Conservation (phyloP, 768 basidiomycete species). For the Tulasnella sp. region DNA sequence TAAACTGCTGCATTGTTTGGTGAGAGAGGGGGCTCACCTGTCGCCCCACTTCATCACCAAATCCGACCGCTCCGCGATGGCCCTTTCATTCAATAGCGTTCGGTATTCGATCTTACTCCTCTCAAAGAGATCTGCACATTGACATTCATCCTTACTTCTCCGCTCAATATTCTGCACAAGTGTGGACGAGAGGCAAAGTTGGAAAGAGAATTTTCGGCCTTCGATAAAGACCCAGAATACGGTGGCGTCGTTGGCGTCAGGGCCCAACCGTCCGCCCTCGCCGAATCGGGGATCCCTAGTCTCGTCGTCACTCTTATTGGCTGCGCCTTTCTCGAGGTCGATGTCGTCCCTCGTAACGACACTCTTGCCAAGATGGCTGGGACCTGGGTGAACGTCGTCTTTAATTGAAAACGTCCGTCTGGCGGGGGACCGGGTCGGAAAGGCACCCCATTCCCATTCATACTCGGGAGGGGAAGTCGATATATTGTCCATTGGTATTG, state of each 20-base stretch:
- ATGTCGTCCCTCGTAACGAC: constrained; percentile 21
- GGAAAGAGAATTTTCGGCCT: constrained; percentile 48
- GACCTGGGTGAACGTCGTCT: background rate
- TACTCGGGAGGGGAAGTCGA: constrained; percentile 37
- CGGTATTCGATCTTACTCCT: constrained; percentile 51
- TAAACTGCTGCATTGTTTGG: no score
- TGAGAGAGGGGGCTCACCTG: constrained; percentile 36
- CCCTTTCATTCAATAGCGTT: constrained; percentile 51
- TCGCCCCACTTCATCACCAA: constrained; percentile 66
- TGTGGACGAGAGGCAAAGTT: constrained; percentile 50
- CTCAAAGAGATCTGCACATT: constrained; percentile 41
- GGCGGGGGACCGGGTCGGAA: constrained; percentile 67
- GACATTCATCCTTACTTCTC: constrained; percentile 38
- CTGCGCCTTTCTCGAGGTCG: constrained; percentile 17
- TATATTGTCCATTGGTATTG: background rate
- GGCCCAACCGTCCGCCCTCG: constrained; percentile 43
- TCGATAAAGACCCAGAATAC: constrained; percentile 55
- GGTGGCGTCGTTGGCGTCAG: constrained; percentile 47
- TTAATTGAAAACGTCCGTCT: constrained; percentile 34
- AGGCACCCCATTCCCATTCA: constrained; percentile 90
- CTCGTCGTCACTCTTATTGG: constrained; percentile 21
- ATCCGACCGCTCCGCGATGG: constrained; percentile 44
- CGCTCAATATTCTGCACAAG: constrained; percentile 18
- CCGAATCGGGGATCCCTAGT: constrained; percentile 28
- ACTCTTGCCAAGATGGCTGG: background rate